Evolutionary conservation across 2,329 filamentous ascomycete species (phyloP), one percentile per base, ranked within the genome.

Genomic region (Aspergillus calidoustus): DNA sequence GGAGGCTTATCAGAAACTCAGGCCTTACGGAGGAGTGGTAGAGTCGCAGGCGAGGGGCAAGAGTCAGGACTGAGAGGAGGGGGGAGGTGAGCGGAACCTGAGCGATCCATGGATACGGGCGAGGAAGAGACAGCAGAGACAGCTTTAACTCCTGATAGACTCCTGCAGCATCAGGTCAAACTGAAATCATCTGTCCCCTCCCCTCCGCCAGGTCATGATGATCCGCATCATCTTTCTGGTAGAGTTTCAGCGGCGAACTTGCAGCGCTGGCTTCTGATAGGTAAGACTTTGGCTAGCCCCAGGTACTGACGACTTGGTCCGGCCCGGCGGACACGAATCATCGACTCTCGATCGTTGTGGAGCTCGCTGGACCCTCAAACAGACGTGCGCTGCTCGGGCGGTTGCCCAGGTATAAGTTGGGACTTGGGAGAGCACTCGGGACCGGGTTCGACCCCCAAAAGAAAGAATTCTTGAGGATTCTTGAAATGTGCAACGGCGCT

Each of bases 1-100:
- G 63, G 69, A 70, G 70, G 71, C 72, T 75, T 71, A 73, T 75
- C 72, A 70, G 72, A 73, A 75, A 66, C 67, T 65, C 69, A 66
- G 66, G 65, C 69, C 65, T 67, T 67, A 59, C 57, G 60, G 60
- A 47, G 62, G 55, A 56, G 64, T 67, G 67, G 60, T 57, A 61
- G 60, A 47, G 62, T 56, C 56, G 64, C 9, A 66, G 66, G 65
- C 63, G 66, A 67, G 65, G 64, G 67, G 66, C 63, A 68, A 60
- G 38, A 50, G 59, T 50, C 34, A 54, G 55, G 51, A 56, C 34
- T 41, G 11, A 28, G 46, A 48, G 46, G 46, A 48, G 46, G 22
- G 22, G 19, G 41, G 53, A 59, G 38, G 54, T 25, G 17, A 54
- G 54, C 31, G 34, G 34, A 41, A 41, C 34, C 30, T 25, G 49